These are phyloP conservation scores for Starmerella bacillaris DNA, from an alignment of 805 yeast species.

Conservation along the genomic window DNA sequence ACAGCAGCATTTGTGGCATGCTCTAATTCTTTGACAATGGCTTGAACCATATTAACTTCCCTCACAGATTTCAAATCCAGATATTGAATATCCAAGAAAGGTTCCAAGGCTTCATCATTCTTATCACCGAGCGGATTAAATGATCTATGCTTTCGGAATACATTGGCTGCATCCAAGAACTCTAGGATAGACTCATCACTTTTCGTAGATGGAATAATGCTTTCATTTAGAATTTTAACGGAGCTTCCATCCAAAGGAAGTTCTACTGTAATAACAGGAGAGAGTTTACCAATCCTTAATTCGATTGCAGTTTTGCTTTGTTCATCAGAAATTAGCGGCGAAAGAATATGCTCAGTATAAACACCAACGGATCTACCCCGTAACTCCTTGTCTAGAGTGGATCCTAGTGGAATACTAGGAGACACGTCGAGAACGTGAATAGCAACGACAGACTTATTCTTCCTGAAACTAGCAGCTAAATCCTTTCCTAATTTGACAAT, in stretches of 20 bases:
- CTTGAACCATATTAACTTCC: slow-evolving; percentile 23
- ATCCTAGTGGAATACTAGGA: slow-evolving; percentile 50
- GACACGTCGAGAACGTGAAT: slow-evolving; percentile 74
- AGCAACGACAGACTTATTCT: slow-evolving; percentile 54
- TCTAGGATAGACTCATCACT: slow-evolving; percentile 1
- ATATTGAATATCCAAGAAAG: slow-evolving; percentile 9
- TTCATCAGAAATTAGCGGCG: slow-evolving; percentile 33
- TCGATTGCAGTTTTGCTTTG: slow-evolving; percentile 22
- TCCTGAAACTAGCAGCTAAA: slow-evolving; percentile 6
- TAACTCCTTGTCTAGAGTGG: slow-evolving; percentile 69
- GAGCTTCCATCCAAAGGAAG: slow-evolving; percentile 56
- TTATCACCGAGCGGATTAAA: slow-evolving; percentile 2
- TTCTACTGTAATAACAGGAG: slow-evolving; percentile 57
- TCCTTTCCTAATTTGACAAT: slow-evolving; percentile 7
- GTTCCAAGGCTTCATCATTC: slow-evolving; percentile 4
- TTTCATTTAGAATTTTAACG: neutral
- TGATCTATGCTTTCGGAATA: neutral
- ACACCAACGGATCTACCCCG: slow-evolving; percentile 83
- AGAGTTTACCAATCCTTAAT: slow-evolving; percentile 39
- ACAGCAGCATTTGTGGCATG: slow-evolving; percentile 69
- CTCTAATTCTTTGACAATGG: slow-evolving; percentile 54
- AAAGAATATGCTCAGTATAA: slow-evolving; percentile 54
- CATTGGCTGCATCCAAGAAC: slow-evolving; percentile 6
- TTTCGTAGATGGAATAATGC: neutral
- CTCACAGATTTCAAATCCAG: slow-evolving; percentile 11